These are phyloP conservation scores for Solanum piurae DNA, from an alignment of 257 asterid species.

Conservation along the genomic window DNA sequence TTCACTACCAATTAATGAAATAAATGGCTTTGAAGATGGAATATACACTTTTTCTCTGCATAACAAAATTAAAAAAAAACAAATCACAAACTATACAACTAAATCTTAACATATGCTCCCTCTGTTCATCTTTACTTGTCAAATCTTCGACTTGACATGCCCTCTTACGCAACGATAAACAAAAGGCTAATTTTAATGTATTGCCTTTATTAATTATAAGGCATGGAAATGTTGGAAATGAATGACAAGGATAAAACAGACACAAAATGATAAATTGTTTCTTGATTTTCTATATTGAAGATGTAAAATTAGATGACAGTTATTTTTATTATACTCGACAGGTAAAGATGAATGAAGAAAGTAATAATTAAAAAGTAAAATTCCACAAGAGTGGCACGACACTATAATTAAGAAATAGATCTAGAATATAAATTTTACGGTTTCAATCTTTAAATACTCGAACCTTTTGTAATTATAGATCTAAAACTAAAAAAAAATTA, in stretches of 20 bases:
- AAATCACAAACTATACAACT: background rate
- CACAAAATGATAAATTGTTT: background rate
- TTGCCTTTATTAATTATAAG: too few relatives aligned
- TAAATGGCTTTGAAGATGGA: slow-evolving; percentile 52
- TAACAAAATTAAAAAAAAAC: background rate
- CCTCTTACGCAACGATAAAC: background rate
- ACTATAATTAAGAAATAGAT: background rate
- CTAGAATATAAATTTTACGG: background rate
- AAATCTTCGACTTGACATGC: too few relatives aligned
- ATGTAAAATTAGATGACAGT: too few relatives aligned
- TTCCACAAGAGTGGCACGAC: too few relatives aligned
- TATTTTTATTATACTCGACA: too few relatives aligned
- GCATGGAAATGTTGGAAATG: too few relatives aligned
- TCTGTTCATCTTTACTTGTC: too few relatives aligned
- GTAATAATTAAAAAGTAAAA: too few relatives aligned
- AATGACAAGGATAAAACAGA: too few relatives aligned
- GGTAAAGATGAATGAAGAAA: too few relatives aligned
- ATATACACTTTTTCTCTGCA: slow-evolving; percentile 67
- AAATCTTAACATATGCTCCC: background rate
- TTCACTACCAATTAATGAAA: slow-evolving; percentile 56
- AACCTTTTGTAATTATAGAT: background rate
- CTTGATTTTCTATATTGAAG: background rate
- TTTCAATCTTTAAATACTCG: background rate
- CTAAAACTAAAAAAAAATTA: background rate
- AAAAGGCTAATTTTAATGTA: too few relatives aligned